These are phyloP conservation scores for Mycosphaerelloides madeirae DNA, from an alignment of 2,329 filamentous ascomycete genomes.

Conservation along the genomic window DNA sequence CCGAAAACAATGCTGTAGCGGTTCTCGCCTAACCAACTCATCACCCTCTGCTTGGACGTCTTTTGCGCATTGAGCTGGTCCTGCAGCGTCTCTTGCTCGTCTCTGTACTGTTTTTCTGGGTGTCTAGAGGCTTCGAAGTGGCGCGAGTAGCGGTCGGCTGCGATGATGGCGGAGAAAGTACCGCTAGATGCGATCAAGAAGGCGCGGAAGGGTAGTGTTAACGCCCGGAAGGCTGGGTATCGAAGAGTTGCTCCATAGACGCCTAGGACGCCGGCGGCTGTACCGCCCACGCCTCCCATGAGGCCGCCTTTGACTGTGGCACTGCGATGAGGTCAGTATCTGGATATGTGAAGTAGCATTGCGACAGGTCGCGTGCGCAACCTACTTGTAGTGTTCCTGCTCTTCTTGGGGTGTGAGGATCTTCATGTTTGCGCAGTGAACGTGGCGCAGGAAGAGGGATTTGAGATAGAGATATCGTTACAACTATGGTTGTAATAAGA, in stretches of 20 bases:
- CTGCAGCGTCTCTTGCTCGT: constrained; percentile 55
- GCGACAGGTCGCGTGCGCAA: constrained; percentile 7
- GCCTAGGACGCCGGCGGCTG: constrained; percentile 61
- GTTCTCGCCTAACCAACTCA: constrained; percentile 72
- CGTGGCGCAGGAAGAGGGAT: too few species aligned
- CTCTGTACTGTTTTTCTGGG: constrained; percentile 62
- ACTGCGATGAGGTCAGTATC: constrained; percentile 33
- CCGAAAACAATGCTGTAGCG: constrained; percentile 80
- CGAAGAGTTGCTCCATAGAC: constrained; percentile 64
- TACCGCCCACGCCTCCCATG: constrained; percentile 65
- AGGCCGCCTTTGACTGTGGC: constrained; percentile 74
- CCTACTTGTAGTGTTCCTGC: constrained; percentile 70
- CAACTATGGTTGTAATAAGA: too few species aligned
- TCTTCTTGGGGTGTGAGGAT: constrained; percentile 93
- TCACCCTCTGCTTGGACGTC: constrained; percentile 54
- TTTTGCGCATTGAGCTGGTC: constrained; percentile 55
- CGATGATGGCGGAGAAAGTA: constrained; percentile 79
- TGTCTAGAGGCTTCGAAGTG: constrained; percentile 66
- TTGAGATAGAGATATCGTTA: too few species aligned
- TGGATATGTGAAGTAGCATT: too few species aligned
- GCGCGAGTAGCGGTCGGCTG: constrained; percentile 71
- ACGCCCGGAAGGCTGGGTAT: constrained; percentile 70
- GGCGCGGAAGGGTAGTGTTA: constrained; percentile 83
- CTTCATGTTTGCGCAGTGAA: constrained; percentile 63
- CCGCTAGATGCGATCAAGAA: constrained; percentile 80